Evolutionary conservation across 352 stramenopile genomes (phyloP), one percentile per base, ranked within the genome.

Genomic region (Phytophthora ramorum): DNA sequence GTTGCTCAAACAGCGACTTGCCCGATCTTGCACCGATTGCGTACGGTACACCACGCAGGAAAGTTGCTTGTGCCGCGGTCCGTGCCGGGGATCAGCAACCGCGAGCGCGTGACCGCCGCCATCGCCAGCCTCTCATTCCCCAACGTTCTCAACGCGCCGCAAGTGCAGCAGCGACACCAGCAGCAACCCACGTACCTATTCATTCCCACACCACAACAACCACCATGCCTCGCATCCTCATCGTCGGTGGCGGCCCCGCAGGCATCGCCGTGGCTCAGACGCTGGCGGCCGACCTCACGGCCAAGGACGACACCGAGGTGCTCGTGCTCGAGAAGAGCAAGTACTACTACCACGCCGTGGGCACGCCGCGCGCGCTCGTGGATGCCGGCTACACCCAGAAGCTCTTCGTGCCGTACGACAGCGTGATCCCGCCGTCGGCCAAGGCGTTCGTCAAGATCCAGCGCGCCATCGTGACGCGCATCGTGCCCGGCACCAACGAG

Each of bases 391-490:
- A 81, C 69, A 69, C 61, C 45, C 53, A 58, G 10, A 89, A 87
- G 58, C 70, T 90, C 34, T 88, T 88, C 63, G 61, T 90, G 13
- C 79, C 77, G 43, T 84, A 85, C 52, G 76, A 80, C 60, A 79
- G 73, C 19, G 77, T 66, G n/a, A 63, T 89, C 32, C 69, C 76
- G n/a, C 64, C 66, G 26, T 48, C 62, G 14, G 55, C 74, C 34
- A 53, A 51, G 19, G 22, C 41, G 2, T 87, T 81, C 62, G 74
- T 71, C 44, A 74, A 76, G 59, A 67, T 87, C 41, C 59, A 78
- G 57, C 78, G 75, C 47, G 75, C 69, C 4, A n/a, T 82, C 26
- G 75, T 70, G 17, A 87, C 74, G 13, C 59, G 50, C 50, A 80
- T 86, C 56, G 32, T 61, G 17, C 60, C 53, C 0, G 67, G 62